Percentiles rank a stretch among this genome's conserved stretches.
Conservation (phyloP, 768 basidiomycete genomes). For the Phanerochaete sordida region DNA sequence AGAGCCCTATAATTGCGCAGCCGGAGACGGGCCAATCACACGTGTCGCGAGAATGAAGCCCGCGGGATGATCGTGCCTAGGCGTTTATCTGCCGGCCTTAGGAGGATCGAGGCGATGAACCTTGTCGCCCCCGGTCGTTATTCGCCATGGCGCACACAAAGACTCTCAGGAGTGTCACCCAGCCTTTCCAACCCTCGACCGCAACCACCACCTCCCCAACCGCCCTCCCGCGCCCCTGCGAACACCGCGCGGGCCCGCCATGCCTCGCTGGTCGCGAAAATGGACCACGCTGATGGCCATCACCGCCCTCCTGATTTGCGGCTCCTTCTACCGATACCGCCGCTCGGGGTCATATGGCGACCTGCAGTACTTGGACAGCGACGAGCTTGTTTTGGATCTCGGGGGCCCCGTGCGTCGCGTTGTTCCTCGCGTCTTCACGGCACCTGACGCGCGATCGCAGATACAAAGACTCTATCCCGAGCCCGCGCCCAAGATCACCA, state of each 20-base stretch:
- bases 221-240: too few species aligned
- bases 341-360: not conserved
- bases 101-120: not conserved
- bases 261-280: not conserved
- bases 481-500: not conserved
- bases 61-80: not conserved
- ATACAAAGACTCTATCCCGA: not conserved
- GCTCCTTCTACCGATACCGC: not conserved
- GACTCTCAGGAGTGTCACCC: not conserved
- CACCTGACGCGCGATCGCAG: too few species aligned
- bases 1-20: not conserved
- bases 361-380: not conserved
- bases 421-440: too few species aligned
- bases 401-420: not conserved
- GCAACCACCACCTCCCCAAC: not conserved
- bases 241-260: not conserved
- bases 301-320: not conserved
- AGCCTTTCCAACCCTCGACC: not conserved
- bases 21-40: not conserved
- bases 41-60: not conserved
- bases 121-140: not conserved
- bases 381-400: not conserved
- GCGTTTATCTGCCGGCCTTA: not conserved
- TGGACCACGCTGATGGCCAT: not conserved
- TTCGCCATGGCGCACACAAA: not conserved